Percentiles rank a stretch among this genome's conserved stretches.
Conservation (phyloP, 1,284 basidiomycete species). For the Ceratobasidium sp. region DNA sequence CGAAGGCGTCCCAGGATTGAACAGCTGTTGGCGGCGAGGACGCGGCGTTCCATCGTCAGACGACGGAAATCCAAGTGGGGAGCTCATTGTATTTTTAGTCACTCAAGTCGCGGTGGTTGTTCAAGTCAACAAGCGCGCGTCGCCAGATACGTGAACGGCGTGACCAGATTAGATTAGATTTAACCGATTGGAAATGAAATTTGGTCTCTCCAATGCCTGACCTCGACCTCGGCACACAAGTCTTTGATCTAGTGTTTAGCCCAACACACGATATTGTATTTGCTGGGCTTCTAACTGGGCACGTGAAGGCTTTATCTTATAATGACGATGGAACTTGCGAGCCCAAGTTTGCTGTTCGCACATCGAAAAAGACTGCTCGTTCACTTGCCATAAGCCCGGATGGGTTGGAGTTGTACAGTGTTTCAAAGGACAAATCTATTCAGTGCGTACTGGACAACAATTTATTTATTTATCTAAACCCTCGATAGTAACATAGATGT, state of each 20-base stretch:
- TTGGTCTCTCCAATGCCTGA: slow-evolving; percentile 66
- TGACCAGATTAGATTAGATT: slow-evolving; percentile 27
- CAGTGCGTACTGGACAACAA: no score
- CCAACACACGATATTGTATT: slow-evolving; percentile 76
- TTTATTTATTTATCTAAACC: no score
- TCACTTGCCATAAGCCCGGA: slow-evolving; percentile 72
- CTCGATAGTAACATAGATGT: slow-evolving; percentile 73
- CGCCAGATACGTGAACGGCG: slow-evolving; percentile 21
- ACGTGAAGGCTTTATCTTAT: slow-evolving; percentile 63
- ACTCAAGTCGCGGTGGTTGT: background rate
- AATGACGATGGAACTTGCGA: slow-evolving; percentile 70
- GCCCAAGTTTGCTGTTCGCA: slow-evolving; percentile 66
- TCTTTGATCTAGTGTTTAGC: slow-evolving; percentile 91
- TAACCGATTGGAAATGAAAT: slow-evolving; percentile 29
- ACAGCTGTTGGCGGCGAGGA: slow-evolving; percentile 23
- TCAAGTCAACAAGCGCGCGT: slow-evolving; percentile 22
- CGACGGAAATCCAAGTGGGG: slow-evolving; percentile 35
- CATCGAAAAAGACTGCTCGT: slow-evolving; percentile 80
- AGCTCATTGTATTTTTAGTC: slow-evolving; percentile 25
- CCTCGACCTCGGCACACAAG: slow-evolving; percentile 77
- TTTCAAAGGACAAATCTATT: slow-evolving; percentile 85
- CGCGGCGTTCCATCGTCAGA: slow-evolving; percentile 38
- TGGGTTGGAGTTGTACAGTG: slow-evolving; percentile 76
- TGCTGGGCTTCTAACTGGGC: slow-evolving; percentile 64
- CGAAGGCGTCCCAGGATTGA: slow-evolving; percentile 27